A percentile compares a stretch with the other conserved stretches of the same genome.
These are phyloP conservation scores for Phyllosticta paracitricarpa DNA, from an alignment of 2,329 filamentous ascomycete genomes.

Conservation along the genomic window DNA sequence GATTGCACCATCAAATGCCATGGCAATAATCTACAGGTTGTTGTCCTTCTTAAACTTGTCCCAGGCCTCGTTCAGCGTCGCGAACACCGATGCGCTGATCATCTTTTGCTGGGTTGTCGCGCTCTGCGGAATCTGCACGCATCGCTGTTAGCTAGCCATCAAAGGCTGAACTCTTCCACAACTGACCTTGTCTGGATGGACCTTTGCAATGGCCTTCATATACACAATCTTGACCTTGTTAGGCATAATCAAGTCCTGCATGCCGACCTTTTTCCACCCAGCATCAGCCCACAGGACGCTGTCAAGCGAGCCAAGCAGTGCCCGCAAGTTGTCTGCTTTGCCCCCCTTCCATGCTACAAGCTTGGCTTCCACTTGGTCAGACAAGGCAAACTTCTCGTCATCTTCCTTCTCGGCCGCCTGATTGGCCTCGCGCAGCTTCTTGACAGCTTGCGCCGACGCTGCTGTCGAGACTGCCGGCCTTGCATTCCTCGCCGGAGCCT, in stretches of 20 bases:
- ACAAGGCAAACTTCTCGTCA: slow-evolving; percentile 83
- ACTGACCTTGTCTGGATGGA: slow-evolving; percentile 94
- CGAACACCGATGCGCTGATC: slow-evolving; percentile 57
- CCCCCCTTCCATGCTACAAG: slow-evolving; percentile 77
- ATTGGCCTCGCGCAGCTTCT: slow-evolving; percentile 72
- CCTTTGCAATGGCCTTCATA: slow-evolving; percentile 98
- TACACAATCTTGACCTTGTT: slow-evolving; percentile 96
- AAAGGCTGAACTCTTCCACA: not conserved
- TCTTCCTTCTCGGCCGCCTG: slow-evolving; percentile 76
- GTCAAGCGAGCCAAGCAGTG: slow-evolving; percentile 77
- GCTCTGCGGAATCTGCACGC: slow-evolving; percentile 45
- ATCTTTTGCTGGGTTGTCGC: slow-evolving; percentile 59
- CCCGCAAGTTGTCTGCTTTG: slow-evolving; percentile 85
- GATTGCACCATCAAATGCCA: not conserved
- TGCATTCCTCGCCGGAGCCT: slow-evolving; percentile 20
- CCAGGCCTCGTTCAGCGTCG: slow-evolving; percentile 57
- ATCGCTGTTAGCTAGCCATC: slow-evolving; percentile 13
- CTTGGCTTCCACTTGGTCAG: slow-evolving; percentile 73
- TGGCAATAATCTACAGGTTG: slow-evolving; percentile 31
- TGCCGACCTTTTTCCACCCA: slow-evolving; percentile 92
- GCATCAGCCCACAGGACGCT: slow-evolving; percentile 82
- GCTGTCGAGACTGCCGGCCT: slow-evolving; percentile 33
- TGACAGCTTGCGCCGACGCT: slow-evolving; percentile 58
- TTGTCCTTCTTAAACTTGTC: slow-evolving; percentile 59
- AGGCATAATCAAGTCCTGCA: slow-evolving; percentile 85